Percentiles rank a stretch among this genome's conserved stretches.
phyloP scores from a whole-genome alignment of 2,329 filamentous ascomycete species.

The Lecanoromycetidae sp. region DNA sequence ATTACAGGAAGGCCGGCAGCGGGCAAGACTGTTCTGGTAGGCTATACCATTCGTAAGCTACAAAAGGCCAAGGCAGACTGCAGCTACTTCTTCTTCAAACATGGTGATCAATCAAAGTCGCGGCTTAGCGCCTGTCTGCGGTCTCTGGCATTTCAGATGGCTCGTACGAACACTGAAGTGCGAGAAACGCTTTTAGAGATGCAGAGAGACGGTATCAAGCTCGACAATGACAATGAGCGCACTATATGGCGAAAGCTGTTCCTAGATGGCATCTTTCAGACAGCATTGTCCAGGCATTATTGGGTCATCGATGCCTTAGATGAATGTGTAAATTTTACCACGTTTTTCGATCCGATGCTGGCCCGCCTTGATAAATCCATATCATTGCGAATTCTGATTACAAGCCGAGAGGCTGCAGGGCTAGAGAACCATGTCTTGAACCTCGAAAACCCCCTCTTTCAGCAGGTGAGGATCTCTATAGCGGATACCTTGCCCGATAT shows the following conservation, averaged over 20 bases:
- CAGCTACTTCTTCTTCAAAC: slow-evolving; percentile 28
- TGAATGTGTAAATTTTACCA: slow-evolving; percentile 22
- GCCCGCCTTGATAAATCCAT: slow-evolving; percentile 11
- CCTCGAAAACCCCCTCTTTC: background rate
- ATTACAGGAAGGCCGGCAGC: slow-evolving; percentile 24
- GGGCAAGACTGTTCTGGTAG: slow-evolving; percentile 27
- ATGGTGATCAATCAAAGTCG: slow-evolving; percentile 23
- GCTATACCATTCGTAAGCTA: slow-evolving; percentile 22
- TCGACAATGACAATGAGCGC: slow-evolving; percentile 20
- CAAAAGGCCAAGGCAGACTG: slow-evolving; percentile 14
- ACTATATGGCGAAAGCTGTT: slow-evolving; percentile 24
- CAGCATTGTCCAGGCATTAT: slow-evolving; percentile 17
- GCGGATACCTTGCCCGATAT: slow-evolving; percentile 20
- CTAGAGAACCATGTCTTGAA: background rate
- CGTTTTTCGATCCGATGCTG: slow-evolving; percentile 20
- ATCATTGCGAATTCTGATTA: slow-evolving; percentile 20
- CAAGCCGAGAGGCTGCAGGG: slow-evolving; percentile 18
- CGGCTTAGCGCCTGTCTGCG: slow-evolving; percentile 21
- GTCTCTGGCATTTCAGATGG: slow-evolving; percentile 28
- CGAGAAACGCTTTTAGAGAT: slow-evolving; percentile 18
- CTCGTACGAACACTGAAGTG: slow-evolving; percentile 16
- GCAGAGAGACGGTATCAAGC: slow-evolving; percentile 12
- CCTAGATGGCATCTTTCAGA: slow-evolving; percentile 20
- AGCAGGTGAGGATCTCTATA: background rate
- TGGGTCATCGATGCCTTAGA: slow-evolving; percentile 28